A percentile compares a stretch with the other conserved stretches of the same genome.
Evolutionary conservation across 2,329 filamentous ascomycete genomes (phyloP).

Genomic region (Cercospora sojina): DNA sequence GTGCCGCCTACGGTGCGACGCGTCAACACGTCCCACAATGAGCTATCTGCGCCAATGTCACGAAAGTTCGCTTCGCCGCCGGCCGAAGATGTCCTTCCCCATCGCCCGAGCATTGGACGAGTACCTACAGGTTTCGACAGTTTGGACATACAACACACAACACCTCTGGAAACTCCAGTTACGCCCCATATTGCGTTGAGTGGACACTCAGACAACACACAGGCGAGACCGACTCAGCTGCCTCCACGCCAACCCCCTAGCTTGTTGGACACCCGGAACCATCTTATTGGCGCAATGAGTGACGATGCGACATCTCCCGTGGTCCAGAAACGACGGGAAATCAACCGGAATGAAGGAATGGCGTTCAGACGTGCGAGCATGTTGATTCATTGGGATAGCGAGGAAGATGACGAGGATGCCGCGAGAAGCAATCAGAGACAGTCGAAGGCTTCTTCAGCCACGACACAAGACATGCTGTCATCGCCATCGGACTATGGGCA

Average conservation of each 20-base stretch:
- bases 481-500: constrained; percentile 18
- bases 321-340: constrained; percentile 28
- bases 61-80: constrained; percentile 29
- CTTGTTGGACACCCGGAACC: constrained; percentile 20
- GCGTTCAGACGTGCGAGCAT: constrained; percentile 36
- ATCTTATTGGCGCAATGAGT: constrained; percentile 9
- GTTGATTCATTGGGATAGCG: constrained; percentile 29
- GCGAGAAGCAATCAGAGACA: constrained; percentile 1
- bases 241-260: constrained; percentile 16
- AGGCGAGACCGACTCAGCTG: not conserved
- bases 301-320: constrained; percentile 25
- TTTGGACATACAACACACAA: constrained; percentile 9
- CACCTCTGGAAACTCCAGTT: constrained; percentile 9
- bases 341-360: constrained; percentile 36
- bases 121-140: constrained; percentile 32
- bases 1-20: constrained; percentile 25
- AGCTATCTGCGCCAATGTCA: constrained; percentile 30
- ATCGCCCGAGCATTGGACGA: constrained; percentile 27
- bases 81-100: constrained; percentile 14
- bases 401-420: constrained; percentile 23
- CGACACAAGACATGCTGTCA: constrained; percentile 1
- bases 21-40: constrained; percentile 30
- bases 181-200: constrained; percentile 1
- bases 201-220: not conserved
- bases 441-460: constrained; percentile 14